phyloP scores from a whole-genome alignment of 1,284 basidiomycete genomes.

The Cronartium quercuum region DNA sequence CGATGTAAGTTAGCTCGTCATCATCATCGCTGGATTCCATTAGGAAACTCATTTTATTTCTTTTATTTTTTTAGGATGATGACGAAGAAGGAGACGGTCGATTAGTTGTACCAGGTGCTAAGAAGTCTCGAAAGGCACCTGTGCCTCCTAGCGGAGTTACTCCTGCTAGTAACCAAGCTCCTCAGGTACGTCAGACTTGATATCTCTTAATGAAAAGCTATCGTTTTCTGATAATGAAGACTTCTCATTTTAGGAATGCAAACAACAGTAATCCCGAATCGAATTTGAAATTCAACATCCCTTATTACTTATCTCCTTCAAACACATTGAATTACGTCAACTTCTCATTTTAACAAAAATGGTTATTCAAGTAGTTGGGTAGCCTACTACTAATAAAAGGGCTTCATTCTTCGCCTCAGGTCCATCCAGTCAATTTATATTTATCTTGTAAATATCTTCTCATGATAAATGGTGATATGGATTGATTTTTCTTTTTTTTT shows the following conservation, averaged over 20 bases:
- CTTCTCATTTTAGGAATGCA: slow-evolving; percentile 27
- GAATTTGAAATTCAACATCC: too few relatives aligned
- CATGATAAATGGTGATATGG: too few relatives aligned
- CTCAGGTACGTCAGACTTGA: slow-evolving; percentile 17
- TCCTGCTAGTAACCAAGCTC: slow-evolving; percentile 36
- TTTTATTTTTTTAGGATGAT: slow-evolving; percentile 1
- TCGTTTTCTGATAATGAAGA: background rate
- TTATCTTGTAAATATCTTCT: too few relatives aligned
- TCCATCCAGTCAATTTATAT: too few relatives aligned
- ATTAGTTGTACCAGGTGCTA: slow-evolving; percentile 34
- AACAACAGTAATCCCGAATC: slow-evolving; percentile 38
- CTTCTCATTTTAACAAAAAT: too few relatives aligned
- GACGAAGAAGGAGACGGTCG: slow-evolving; percentile 28
- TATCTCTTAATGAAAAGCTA: background rate
- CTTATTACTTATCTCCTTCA: too few relatives aligned
- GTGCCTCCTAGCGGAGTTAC: slow-evolving; percentile 33
- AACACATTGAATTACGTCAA: too few relatives aligned
- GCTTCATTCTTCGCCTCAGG: too few relatives aligned
- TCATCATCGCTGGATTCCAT: background rate
- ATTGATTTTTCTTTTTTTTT: too few relatives aligned
- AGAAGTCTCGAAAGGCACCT: slow-evolving; percentile 31
- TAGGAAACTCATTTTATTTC: background rate
- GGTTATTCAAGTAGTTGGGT: too few relatives aligned
- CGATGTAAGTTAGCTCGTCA: background rate
- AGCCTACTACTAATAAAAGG: too few relatives aligned